phyloP scores from a whole-genome alignment of 1,284 basidiomycete species.

The Rhizopogon hawkerae region DNA sequence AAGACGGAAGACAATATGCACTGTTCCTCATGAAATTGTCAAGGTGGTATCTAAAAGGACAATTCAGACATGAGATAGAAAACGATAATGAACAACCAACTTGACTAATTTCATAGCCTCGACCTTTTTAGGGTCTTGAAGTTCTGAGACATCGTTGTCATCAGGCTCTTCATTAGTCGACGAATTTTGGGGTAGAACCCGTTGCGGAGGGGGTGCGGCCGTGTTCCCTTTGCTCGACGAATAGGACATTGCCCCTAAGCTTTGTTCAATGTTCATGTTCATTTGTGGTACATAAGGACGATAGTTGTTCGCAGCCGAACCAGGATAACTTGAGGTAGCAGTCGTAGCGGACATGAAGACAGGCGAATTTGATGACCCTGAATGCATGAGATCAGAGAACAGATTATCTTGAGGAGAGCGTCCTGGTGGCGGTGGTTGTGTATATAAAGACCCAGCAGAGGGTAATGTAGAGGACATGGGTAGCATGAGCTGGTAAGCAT shows the following conservation, averaged over 20 bases:
- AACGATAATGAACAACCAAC: constrained; percentile 31
- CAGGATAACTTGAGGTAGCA: constrained; percentile 24
- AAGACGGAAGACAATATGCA: constrained; percentile 80
- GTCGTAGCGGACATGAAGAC: constrained; percentile 51
- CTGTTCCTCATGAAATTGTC: constrained; percentile 78
- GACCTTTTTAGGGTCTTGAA: constrained; percentile 52
- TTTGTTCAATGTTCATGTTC: constrained; percentile 46
- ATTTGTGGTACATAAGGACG: constrained; percentile 50
- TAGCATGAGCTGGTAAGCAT: constrained; percentile 46
- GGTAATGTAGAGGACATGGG: constrained; percentile 39
- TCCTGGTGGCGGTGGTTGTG: constrained; percentile 22
- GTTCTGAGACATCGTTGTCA: constrained; percentile 21
- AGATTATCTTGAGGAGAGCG: constrained; percentile 40
- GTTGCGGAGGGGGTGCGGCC: constrained; percentile 16
- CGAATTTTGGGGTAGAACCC: constrained; percentile 19
- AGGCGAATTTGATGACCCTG: constrained; percentile 42
- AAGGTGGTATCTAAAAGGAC: constrained; percentile 61
- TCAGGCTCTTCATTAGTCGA: constrained; percentile 20
- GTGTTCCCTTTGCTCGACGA: constrained; percentile 19
- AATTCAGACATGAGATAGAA: constrained; percentile 1
- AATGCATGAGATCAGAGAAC: constrained; percentile 57
- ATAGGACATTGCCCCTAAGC: constrained; percentile 40
- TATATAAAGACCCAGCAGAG: constrained; percentile 30
- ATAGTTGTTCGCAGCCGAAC: constrained; percentile 34
- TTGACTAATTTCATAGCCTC: constrained; percentile 79